Base-by-base conservation (phyloP, 2,329 filamentous ascomycete genomes). In the Apiospora sp. region DNA sequence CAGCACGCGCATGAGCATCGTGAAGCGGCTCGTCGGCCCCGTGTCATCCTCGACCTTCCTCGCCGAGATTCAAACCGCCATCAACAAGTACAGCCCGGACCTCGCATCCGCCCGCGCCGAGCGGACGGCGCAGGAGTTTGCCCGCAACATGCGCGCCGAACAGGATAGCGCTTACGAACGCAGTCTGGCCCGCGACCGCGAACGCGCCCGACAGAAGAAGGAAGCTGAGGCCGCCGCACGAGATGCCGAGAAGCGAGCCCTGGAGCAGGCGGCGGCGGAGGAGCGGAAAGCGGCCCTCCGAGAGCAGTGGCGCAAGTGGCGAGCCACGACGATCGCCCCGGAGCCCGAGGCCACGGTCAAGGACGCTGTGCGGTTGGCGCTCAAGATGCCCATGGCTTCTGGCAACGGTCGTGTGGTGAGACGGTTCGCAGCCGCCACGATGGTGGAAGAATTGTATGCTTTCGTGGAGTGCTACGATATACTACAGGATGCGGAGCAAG, bases 161-260 rank as follows among this genome's bases (percentile, higher is more conserved):
- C 96, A 99, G 81, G 95, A 98, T 80, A 93, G 91, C 13, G 96
- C 96, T 0, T 99, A 99, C 81, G 95, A 99, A 83, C 91, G 95
- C 74, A 97, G 94, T 0, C 86, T 99, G 43, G 96, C 95, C 13
- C 91, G 92, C 73, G 96, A 99, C 82, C 88, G 95, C 51, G 95
- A 98, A 81, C 92, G 96, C 27, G 93, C 94, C 0, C 88, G 93
- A 44, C 90, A 92, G 80, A 90, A 90, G 80, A 89, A 89, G 69
- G 95, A 97, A 81, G 94, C 93, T 2, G 94, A 94, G 72, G 89
- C 89, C 27, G 89, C 89, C 0, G 89, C 89, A 0, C 93, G 92
- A 24, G 89, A 89, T 75, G 92, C 91, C 16, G 90, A 92, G 75
- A 90, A 90, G 76, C 87, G 86, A 58, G 90, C 89, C 22, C 86